Evolutionary conservation across 768 basidiomycete species (phyloP).

Genomic region (Lyophyllum atratum): DNA sequence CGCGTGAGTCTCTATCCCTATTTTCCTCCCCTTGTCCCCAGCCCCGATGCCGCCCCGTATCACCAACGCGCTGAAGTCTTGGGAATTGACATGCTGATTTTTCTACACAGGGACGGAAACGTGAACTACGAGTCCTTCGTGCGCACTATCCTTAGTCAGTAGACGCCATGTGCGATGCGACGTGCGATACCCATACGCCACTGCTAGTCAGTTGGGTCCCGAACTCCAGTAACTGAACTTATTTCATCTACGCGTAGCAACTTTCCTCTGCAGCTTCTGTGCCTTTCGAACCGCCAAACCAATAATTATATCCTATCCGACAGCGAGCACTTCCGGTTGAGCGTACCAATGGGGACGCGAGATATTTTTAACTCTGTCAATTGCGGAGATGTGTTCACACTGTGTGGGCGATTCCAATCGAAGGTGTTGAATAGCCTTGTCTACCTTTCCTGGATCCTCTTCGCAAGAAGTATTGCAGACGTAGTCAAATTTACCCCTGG

Average conservation of each 20-base stretch:
- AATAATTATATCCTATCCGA: background rate
- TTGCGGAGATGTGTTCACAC: no score
- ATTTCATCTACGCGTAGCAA: background rate
- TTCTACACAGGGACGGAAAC: constrained; percentile 77
- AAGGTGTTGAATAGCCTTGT: no score
- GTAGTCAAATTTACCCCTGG: no score
- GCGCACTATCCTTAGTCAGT: constrained; percentile 90
- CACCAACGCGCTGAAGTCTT: background rate
- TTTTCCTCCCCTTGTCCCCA: constrained; percentile 8
- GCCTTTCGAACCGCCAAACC: background rate
- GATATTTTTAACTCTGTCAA: no score
- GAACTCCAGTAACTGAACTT: constrained; percentile 1
- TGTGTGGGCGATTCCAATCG: no score
- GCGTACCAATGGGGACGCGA: background rate
- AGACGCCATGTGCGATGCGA: constrained; percentile 12
- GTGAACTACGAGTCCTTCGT: constrained; percentile 98
- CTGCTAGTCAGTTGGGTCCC: constrained; percentile 2
- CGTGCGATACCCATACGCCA: background rate
- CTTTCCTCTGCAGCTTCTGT: background rate
- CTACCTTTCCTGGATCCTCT: no score
- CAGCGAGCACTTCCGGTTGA: background rate
- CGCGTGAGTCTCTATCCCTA: constrained; percentile 52
- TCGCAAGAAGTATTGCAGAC: no score
- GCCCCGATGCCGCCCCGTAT: background rate
- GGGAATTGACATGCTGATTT: background rate